These are phyloP conservation scores for Puccinia sorghi DNA, from an alignment of 1,284 basidiomycete genomes.

Conservation along the genomic window DNA sequence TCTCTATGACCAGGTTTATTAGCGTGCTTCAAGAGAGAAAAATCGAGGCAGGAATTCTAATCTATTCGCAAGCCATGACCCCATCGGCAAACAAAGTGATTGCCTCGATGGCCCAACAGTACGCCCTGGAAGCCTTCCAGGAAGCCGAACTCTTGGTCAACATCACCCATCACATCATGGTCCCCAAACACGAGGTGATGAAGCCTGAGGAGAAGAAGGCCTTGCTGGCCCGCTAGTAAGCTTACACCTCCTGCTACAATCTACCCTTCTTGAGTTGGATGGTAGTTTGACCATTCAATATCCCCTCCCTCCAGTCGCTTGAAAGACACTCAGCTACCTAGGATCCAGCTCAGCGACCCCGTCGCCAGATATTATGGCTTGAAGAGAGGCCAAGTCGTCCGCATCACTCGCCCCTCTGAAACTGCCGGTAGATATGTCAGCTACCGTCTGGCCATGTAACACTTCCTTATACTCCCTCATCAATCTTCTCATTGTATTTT, in stretches of 20 bases:
- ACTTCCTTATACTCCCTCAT: neutral
- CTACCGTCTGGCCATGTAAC: constrained; percentile 67
- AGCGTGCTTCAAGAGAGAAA: constrained; percentile 82
- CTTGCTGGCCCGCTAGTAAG: constrained; percentile 88
- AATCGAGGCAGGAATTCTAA: constrained; percentile 88
- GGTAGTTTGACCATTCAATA: too few species aligned
- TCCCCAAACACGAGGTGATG: constrained; percentile 89
- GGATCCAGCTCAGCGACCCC: constrained; percentile 93
- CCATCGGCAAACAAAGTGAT: constrained; percentile 93
- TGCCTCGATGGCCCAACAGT: constrained; percentile 78
- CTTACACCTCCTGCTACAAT: constrained; percentile 53
- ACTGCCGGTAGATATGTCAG: constrained; percentile 93
- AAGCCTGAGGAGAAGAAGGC: constrained; percentile 80
- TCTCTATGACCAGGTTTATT: constrained; percentile 76
- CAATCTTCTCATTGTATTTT: neutral
- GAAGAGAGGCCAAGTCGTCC: constrained; percentile 92
- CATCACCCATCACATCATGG: constrained; percentile 88
- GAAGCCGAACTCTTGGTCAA: constrained; percentile 96
- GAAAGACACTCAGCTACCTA: constrained; percentile 95
- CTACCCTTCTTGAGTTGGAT: too few species aligned
- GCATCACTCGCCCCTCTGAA: constrained; percentile 95
- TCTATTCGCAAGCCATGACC: constrained; percentile 95
- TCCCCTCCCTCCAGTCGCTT: too few species aligned
- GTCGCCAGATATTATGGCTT: constrained; percentile 97
- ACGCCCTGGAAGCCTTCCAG: constrained; percentile 91